Percentiles rank a stretch among this genome's conserved stretches.
phyloP scores from a whole-genome alignment of 257 asterid species.

The Fraxinus americana region DNA sequence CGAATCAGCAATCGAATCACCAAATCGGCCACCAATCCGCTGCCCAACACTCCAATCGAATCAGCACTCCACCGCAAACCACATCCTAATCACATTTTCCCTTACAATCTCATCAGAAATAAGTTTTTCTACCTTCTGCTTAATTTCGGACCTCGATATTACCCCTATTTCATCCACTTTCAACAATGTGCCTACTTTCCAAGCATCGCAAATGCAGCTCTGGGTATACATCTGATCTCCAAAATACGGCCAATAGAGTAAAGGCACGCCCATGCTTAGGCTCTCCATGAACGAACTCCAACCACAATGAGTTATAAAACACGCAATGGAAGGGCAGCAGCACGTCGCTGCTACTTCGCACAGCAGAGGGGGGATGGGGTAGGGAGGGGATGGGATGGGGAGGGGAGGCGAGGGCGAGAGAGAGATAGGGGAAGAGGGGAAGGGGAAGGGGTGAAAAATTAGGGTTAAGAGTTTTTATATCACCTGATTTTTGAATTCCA shows the following conservation, averaged over 20 bases:
- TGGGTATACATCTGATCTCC: slow-evolving; percentile 57
- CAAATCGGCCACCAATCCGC: too few species aligned
- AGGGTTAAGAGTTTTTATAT: too few species aligned
- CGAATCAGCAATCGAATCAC: too few species aligned
- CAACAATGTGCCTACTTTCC: slow-evolving; percentile 51
- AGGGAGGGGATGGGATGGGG: too few species aligned
- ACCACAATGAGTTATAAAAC: slow-evolving; percentile 68
- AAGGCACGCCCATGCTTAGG: slow-evolving; percentile 57
- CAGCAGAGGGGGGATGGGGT: too few species aligned
- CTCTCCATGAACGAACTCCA: slow-evolving; percentile 70
- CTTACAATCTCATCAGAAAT: slow-evolving; percentile 30
- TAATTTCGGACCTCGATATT: slow-evolving; percentile 45
- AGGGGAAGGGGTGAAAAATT: too few species aligned
- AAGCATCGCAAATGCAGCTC: slow-evolving; percentile 45
- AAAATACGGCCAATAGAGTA: slow-evolving; percentile 67
- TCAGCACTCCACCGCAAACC: too few species aligned
- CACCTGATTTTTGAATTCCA: too few species aligned
- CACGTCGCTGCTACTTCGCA: too few species aligned
- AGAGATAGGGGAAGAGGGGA: too few species aligned
- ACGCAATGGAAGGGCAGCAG: slow-evolving; percentile 44
- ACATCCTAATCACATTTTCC: slow-evolving; percentile 39
- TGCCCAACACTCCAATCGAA: too few species aligned
- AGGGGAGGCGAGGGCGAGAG: too few species aligned
- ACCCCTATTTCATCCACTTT: slow-evolving; percentile 39
- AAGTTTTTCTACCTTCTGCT: slow-evolving; percentile 39